Evolutionary conservation across 306 rosid genomes (phyloP).

Genomic region (Purshia tridentata): DNA sequence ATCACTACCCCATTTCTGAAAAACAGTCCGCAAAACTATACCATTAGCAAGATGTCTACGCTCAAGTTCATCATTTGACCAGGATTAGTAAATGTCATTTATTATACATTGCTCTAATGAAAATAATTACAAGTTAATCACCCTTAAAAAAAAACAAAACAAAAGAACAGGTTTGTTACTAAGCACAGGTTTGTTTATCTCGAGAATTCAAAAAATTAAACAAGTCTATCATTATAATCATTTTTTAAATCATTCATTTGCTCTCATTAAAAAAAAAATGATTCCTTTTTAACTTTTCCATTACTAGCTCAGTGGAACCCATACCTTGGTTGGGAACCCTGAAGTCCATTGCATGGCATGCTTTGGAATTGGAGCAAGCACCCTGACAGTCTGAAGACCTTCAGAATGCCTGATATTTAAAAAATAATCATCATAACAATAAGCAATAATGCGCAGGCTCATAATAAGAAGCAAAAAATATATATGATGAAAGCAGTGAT

Average conservation of each 20-base stretch:
- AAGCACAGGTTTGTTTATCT: background rate
- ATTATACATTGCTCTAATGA: background rate
- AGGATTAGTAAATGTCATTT: background rate
- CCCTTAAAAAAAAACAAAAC: background rate
- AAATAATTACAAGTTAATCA: background rate
- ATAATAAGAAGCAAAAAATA: constrained; percentile 13
- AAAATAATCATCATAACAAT: constrained; percentile 20
- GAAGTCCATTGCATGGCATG: constrained; percentile 65
- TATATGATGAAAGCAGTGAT: background rate
- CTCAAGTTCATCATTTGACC: background rate
- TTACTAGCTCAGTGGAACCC: background rate
- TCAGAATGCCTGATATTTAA: constrained; percentile 66
- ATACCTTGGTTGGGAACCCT: constrained; percentile 95
- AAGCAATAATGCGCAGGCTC: constrained; percentile 14
- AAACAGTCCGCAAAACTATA: constrained; percentile 20
- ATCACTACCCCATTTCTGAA: constrained; percentile 97
- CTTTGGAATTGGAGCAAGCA: constrained; percentile 87
- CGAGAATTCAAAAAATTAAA: background rate
- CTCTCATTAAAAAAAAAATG: background rate
- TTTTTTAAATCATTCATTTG: background rate
- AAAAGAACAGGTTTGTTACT: too few relatives aligned
- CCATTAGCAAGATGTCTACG: background rate
- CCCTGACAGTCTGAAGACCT: constrained; percentile 81
- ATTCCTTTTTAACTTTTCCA: too few relatives aligned
- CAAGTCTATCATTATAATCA: background rate